phyloP scores from a whole-genome alignment of 2,329 filamentous ascomycete genomes.

The Fusarium heterosporum region DNA sequence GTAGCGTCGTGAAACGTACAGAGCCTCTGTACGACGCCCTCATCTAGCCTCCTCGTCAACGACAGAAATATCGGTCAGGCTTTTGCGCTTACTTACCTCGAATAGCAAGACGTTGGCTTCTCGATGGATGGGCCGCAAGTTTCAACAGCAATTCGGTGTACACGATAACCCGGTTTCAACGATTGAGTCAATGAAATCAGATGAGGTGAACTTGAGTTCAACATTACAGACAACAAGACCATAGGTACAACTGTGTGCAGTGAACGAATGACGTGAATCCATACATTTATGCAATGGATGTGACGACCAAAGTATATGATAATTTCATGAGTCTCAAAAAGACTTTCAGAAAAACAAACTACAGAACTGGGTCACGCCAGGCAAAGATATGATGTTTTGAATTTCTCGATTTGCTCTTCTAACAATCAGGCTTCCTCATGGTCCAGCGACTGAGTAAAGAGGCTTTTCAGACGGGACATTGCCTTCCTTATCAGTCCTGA shows the following conservation, averaged over 20 bases:
- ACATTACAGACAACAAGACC: no score
- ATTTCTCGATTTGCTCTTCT: not conserved
- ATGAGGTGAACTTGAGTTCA: no score
- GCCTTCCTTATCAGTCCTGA: constrained; percentile 6
- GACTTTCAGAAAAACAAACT: not conserved
- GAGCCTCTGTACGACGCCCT: constrained; percentile 10
- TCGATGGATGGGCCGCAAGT: not conserved
- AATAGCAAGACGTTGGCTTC: constrained; percentile 2
- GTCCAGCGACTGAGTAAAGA: not conserved
- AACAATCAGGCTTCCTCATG: not conserved
- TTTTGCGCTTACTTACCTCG: constrained; percentile 10
- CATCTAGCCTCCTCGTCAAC: constrained; percentile 11
- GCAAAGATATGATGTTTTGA: not conserved
- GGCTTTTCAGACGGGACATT: not conserved
- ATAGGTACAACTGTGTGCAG: no score
- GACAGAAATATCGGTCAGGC: not conserved
- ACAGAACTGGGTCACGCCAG: not conserved
- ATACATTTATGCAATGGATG: no score
- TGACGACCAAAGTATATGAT: no score
- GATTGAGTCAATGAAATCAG: no score
- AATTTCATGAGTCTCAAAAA: no score
- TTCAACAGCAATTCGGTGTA: constrained; percentile 1
- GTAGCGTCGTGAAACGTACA: constrained; percentile 29
- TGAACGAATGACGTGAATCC: no score
- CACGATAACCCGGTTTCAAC: no score